Conservation (phyloP, 352 stramenopile genomes). For the Thalassiosira hispida region DNA sequence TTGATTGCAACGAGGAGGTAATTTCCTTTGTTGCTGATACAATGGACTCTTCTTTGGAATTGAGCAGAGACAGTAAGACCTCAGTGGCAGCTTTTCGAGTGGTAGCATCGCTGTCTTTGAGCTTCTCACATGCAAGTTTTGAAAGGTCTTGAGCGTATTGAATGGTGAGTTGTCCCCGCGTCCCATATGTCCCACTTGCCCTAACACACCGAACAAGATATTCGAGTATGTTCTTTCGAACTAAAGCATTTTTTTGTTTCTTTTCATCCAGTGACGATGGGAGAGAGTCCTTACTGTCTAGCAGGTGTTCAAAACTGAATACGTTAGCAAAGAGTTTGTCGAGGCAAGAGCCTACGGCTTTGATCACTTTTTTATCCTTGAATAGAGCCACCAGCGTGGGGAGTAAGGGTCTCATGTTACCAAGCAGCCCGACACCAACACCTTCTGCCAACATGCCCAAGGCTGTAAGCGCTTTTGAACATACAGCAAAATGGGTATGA, state of each 20-base stretch:
- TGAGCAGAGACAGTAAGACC: slow-evolving; percentile 64
- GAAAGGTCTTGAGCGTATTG: slow-evolving; percentile 51
- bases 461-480: slow-evolving; percentile 73
- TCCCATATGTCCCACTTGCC: slow-evolving; percentile 54
- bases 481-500: slow-evolving; percentile 86
- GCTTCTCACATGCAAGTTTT: slow-evolving; percentile 64
- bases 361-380: slow-evolving; percentile 87
- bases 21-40: slow-evolving; percentile 37
- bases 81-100: slow-evolving; percentile 73
- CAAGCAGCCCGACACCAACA: slow-evolving; percentile 77
- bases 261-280: slow-evolving; percentile 73
- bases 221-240: slow-evolving; percentile 64
- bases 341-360: slow-evolving; percentile 63
- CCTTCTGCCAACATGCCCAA: slow-evolving; percentile 81
- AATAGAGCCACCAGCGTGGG: slow-evolving; percentile 64
- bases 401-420: slow-evolving; percentile 76
- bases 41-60: slow-evolving; percentile 57
- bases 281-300: slow-evolving; percentile 76
- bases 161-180: slow-evolving; percentile 51
- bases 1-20: slow-evolving; percentile 59
- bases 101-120: slow-evolving; percentile 77
- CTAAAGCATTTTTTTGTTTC: slow-evolving; percentile 84
- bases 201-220: slow-evolving; percentile 78
- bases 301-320: slow-evolving; percentile 78
- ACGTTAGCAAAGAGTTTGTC: slow-evolving; percentile 84